Evolutionary conservation across 768 basidiomycete genomes (phyloP), one percentile per base, ranked within the genome.

Genomic region (Grammothele lineata): DNA sequence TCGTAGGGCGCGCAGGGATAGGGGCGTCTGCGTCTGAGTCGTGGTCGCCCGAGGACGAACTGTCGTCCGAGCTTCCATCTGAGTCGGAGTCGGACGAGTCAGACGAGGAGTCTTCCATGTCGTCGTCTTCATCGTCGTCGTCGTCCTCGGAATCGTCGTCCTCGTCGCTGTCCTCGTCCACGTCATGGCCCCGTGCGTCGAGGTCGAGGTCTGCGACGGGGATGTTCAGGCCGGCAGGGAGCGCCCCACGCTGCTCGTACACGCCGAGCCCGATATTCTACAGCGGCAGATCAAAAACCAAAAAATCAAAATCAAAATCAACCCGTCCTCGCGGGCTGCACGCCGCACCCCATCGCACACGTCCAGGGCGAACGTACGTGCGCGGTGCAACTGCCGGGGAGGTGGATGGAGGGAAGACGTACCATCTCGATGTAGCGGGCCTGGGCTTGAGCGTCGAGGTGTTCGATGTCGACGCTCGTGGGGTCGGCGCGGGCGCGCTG

Each of bases 391-490:
- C 27, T 30, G 27, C 7, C 27, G 8, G 14, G 27, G 27, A 30
- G 8, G 7, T 14, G 27, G 27, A 30, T 14, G 27, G 27, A 7
- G 27, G 14, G 8, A 14, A 30, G 8, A 30, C 27, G 8, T 30
- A 7, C 27, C n/a, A n/a, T n/a, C 8, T 14, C 27, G 27, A 30
- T 14, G 14, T 14, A 7, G 7, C 27, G 8, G 27, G 27, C 27
- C 14, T 30, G 7, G 7, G 8, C 27, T 7, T 7, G 8, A 30
- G 27, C 27, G 27, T 14, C 27, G 14, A 30, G n/a, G n/a, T n/a
- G n/a, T 62, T 89, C 87, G 33, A 89, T 85, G 57, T 87, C 78
- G n/a, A 87, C 67, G 54, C 78, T 82, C 15, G 62, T 58, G 1
- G 81, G 83, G 48, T 81, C 72, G 33, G 63, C 61, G 32, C 72